phyloP scores from a whole-genome alignment of 2,329 filamentous ascomycete species.

The Aspergillus viridinutans region DNA sequence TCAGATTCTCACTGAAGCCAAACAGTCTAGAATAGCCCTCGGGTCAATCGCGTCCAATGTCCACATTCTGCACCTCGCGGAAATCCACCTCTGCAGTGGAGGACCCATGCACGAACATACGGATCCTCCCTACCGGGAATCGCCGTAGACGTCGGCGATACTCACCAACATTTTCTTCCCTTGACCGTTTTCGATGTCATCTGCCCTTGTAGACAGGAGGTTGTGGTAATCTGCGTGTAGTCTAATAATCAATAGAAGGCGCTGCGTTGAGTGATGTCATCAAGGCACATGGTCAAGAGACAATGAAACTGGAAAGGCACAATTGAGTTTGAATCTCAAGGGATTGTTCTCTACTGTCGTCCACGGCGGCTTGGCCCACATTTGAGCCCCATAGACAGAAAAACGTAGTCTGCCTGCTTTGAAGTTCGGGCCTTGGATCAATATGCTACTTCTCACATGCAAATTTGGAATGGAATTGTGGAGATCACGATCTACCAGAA shows the following conservation, averaged over 20 bases:
- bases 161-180: background rate
- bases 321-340: background rate
- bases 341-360: background rate
- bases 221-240: too few species aligned
- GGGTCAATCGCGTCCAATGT: background rate
- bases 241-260: too few species aligned
- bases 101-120: background rate
- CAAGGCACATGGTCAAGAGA: background rate
- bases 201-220: background rate
- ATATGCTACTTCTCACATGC: background rate
- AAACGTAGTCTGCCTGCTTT: background rate
- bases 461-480: background rate
- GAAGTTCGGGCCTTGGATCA: too few species aligned
- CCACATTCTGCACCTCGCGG: background rate
- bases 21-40: background rate
- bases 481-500: background rate
- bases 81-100: background rate
- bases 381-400: background rate
- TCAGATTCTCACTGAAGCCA: background rate
- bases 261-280: background rate
- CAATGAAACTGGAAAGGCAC: background rate
- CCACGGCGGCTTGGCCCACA: background rate
- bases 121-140: background rate
- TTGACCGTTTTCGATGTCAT: background rate
- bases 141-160: background rate